Conservation (phyloP, 495 filamentous ascomycete species). For the Cudoniella acicularis region DNA sequence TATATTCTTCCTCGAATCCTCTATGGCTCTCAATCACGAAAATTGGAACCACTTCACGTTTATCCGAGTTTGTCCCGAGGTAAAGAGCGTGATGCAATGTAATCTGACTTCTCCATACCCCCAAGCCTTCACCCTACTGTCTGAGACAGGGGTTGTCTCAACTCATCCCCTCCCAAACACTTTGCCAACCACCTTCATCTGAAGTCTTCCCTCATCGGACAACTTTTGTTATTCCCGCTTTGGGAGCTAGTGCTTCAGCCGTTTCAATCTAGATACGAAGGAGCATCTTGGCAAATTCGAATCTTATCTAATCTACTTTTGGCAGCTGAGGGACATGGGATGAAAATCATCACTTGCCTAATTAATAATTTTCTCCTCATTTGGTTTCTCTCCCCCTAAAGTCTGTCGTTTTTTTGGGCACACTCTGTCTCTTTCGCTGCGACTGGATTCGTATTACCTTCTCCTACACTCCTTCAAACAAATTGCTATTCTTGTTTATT, state of each 20-base stretch:
- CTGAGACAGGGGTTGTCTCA: too few relatives aligned
- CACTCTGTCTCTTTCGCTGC: background rate
- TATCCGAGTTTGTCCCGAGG: too few relatives aligned
- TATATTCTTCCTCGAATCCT: too few relatives aligned
- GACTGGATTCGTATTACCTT: background rate
- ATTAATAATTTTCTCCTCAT: background rate
- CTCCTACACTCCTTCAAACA: background rate
- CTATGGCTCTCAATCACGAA: too few relatives aligned
- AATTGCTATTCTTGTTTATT: background rate
- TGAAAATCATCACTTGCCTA: background rate
- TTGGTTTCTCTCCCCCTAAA: background rate
- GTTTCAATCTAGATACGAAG: background rate
- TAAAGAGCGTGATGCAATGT: too few relatives aligned
- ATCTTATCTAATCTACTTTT: background rate
- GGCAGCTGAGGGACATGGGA: background rate
- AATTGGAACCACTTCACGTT: too few relatives aligned
- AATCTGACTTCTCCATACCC: too few relatives aligned
- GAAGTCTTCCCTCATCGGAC: background rate
- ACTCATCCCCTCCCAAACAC: background rate
- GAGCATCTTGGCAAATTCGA: background rate
- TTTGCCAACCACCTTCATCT: background rate
- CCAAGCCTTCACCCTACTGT: too few relatives aligned
- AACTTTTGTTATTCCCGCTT: background rate
- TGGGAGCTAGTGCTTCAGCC: background rate
- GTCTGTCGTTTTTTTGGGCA: background rate